Evolutionary conservation across 2,329 filamentous ascomycete genomes (phyloP).

Genomic region (Claviceps citrina): DNA sequence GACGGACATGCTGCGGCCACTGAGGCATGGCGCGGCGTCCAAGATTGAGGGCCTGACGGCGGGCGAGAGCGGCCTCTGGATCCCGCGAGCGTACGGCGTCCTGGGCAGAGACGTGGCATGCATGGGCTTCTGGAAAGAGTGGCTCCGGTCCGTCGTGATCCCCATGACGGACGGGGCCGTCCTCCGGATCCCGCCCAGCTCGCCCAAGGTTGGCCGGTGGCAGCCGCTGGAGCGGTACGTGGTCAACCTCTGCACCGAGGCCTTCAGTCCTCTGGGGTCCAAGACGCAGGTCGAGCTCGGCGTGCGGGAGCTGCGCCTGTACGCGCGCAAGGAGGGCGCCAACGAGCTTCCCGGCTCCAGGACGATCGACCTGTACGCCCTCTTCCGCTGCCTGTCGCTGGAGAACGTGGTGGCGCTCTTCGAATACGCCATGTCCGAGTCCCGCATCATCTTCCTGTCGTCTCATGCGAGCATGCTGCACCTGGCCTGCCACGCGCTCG

Average conservation of each 20-base stretch:
- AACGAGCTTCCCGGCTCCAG: slow-evolving; percentile 90
- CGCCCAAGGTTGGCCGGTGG: slow-evolving; percentile 83
- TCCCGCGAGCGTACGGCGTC: slow-evolving; percentile 82
- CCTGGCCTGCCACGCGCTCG: slow-evolving; percentile 74
- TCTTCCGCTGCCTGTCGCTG: slow-evolving; percentile 80
- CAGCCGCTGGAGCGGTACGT: slow-evolving; percentile 94
- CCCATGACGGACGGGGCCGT: slow-evolving; percentile 87
- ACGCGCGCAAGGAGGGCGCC: slow-evolving; percentile 77
- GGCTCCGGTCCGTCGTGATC: slow-evolving; percentile 83
- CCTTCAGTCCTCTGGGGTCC: slow-evolving; percentile 78
- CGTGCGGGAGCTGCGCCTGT: slow-evolving; percentile 76
- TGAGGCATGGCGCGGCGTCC: slow-evolving; percentile 84
- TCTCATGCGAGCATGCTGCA: slow-evolving; percentile 95
- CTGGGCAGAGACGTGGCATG: slow-evolving; percentile 70
- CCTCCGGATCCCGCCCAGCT: slow-evolving; percentile 70
- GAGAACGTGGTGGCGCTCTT: slow-evolving; percentile 86
- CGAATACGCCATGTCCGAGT: slow-evolving; percentile 85
- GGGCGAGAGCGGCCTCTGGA: slow-evolving; percentile 91
- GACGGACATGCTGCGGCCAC: slow-evolving; percentile 84
- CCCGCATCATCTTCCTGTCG: slow-evolving; percentile 87
- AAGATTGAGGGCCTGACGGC: slow-evolving; percentile 95
- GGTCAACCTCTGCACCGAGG: slow-evolving; percentile 90
- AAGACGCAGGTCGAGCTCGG: slow-evolving; percentile 91
- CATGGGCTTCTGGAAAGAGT: slow-evolving; percentile 95
- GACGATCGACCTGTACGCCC: slow-evolving; percentile 79